These are phyloP conservation scores for Myriangium duriaei DNA, from an alignment of 2,329 filamentous ascomycete genomes.

Conservation along the genomic window DNA sequence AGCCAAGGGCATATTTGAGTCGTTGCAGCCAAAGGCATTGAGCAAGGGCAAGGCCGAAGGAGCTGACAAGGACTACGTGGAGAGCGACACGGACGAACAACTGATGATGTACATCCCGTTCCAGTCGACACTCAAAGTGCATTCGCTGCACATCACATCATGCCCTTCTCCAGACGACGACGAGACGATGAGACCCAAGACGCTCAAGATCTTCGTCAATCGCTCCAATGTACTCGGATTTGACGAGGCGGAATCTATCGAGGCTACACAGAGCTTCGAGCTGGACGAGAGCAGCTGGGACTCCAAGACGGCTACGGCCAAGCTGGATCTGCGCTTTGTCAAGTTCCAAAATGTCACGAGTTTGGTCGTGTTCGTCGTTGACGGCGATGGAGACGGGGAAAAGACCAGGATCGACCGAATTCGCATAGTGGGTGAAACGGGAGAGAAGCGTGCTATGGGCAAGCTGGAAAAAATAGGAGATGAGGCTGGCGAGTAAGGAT, in stretches of 20 bases:
- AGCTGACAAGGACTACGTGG: conserved; percentile 65
- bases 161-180: conserved; percentile 53
- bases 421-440: conserved; percentile 72
- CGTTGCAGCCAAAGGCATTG: conserved; percentile 51
- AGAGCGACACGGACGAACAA: conserved; percentile 96
- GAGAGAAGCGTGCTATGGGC: conserved; percentile 84
- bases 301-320: conserved; percentile 36
- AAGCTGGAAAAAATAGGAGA: conserved; percentile 92
- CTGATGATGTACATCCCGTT: conserved; percentile 88
- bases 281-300: conserved; percentile 67
- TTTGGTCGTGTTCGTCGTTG: conserved; percentile 75
- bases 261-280: conserved; percentile 67
- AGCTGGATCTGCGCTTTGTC: conserved; percentile 65
- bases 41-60: conserved; percentile 42
- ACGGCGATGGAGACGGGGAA: conserved; percentile 68
- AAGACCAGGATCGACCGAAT: conserved; percentile 73
- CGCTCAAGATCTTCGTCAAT: conserved; percentile 78
- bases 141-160: conserved; percentile 78
- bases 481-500: conserved; percentile 48
- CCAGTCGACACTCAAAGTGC: conserved; percentile 75
- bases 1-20: conserved; percentile 63
- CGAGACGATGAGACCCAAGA: conserved; percentile 65
- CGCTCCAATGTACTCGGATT: conserved; percentile 84
- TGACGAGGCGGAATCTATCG: conserved; percentile 80
- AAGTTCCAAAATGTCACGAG: conserved; percentile 94